Evolutionary conservation across 139 green algal genomes (phyloP).

Genomic region (Chlamydomonas applanata): DNA sequence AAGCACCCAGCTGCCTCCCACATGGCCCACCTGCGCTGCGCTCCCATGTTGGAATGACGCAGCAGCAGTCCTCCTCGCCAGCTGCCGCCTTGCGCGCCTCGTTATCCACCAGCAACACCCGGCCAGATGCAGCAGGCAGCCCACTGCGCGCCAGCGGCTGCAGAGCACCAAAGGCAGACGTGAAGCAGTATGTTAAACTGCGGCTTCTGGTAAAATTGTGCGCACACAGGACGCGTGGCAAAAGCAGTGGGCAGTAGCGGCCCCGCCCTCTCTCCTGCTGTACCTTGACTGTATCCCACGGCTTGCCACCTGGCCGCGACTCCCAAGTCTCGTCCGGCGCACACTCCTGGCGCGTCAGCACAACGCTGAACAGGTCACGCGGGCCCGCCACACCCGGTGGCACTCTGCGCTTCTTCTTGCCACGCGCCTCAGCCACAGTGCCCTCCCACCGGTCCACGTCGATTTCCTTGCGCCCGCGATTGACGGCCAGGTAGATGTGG

Average conservation of each 20-base stretch:
- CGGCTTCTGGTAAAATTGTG: too few relatives aligned
- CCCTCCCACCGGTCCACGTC: not conserved
- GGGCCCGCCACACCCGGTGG: not conserved
- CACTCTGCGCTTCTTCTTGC: not conserved
- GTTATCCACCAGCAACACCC: constrained; percentile 61
- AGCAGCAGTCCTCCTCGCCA: constrained; percentile 57
- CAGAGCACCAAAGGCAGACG: too few relatives aligned
- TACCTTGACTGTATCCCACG: constrained; percentile 58
- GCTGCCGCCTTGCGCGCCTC: constrained; percentile 49
- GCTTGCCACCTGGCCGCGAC: constrained; percentile 34
- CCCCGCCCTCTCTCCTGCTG: too few relatives aligned
- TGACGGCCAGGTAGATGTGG: too few relatives aligned
- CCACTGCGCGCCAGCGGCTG: constrained; percentile 56
- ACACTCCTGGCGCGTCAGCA: constrained; percentile 47
- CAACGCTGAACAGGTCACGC: constrained; percentile 27
- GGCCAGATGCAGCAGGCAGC: constrained; percentile 24
- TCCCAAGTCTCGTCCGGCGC: constrained; percentile 16
- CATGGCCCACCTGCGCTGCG: constrained; percentile 11
- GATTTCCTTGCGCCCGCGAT: constrained; percentile 9
- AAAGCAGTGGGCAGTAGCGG: too few relatives aligned
- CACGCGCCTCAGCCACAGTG: not conserved
- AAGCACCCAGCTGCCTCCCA: too few relatives aligned
- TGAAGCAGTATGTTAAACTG: too few relatives aligned
- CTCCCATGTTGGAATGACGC: constrained; percentile 58
- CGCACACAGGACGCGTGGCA: too few relatives aligned